Evolutionary conservation across 306 rosid species (phyloP).

Genomic region (Senna siamea): DNA sequence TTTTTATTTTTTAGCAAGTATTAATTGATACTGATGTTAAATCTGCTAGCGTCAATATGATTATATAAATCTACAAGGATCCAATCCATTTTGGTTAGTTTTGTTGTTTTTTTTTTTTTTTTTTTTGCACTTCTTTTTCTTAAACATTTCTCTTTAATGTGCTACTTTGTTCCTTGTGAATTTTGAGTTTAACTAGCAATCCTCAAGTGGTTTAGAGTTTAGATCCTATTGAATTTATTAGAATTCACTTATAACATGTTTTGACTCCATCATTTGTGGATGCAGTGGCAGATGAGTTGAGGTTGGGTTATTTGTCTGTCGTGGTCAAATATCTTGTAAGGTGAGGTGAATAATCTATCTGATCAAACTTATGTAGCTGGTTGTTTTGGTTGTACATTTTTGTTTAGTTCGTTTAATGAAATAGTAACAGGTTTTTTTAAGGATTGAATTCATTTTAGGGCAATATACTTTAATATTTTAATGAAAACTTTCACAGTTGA

Average conservation of each 20-base stretch:
- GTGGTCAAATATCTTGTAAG: conserved; percentile 46
- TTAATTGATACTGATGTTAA: conserved; percentile 13
- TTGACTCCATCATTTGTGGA: conserved; percentile 41
- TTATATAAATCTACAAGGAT: conserved; percentile 9
- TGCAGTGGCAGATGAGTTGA: conserved; percentile 91
- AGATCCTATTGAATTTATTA: conserved; percentile 3
- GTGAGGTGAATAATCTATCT: conserved; percentile 40
- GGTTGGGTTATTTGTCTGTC: conserved; percentile 34
- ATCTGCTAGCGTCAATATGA: not conserved
- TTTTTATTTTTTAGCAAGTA: conserved; percentile 35
- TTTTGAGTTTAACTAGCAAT: not conserved
- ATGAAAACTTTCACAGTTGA: not conserved
- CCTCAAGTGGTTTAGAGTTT: conserved; percentile 5
- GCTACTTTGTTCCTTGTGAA: conserved; percentile 11
- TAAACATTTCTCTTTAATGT: not conserved
- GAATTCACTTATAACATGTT: conserved; percentile 19
- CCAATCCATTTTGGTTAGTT: not conserved
- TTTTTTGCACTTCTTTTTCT: not conserved
- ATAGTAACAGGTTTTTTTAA: conserved; percentile 7
- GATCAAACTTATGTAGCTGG: conserved; percentile 14
- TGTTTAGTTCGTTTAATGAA: not conserved
- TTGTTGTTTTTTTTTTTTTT: not conserved
- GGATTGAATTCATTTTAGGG: not conserved
- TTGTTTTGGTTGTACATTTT: not conserved
- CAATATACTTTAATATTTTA: not conserved